Percentiles rank a stretch among this genome's conserved stretches.
These are phyloP conservation scores for Penicillium robsamsonii DNA, from an alignment of 495 filamentous ascomycete genomes.

Conservation along the genomic window DNA sequence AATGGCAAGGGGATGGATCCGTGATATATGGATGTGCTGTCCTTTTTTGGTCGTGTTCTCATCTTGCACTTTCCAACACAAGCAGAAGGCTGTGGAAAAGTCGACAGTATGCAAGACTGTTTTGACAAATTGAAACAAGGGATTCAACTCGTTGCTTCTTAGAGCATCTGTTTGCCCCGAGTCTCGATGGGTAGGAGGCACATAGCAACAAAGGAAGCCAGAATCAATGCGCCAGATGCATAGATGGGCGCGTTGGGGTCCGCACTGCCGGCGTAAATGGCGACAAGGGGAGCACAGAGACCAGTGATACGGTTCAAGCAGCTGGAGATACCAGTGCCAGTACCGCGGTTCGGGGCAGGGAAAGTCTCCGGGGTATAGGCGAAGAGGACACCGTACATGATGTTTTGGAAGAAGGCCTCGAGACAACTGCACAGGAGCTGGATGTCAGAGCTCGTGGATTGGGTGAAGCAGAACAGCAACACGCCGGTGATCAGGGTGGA, in stretches of 20 bases:
- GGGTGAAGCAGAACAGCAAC: constrained; percentile 59
- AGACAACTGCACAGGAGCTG: constrained; percentile 53
- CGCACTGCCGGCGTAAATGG: constrained; percentile 43
- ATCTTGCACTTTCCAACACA: not conserved
- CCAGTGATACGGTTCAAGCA: constrained; percentile 58
- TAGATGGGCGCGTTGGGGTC: constrained; percentile 52
- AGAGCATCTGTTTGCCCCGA: constrained; percentile 49
- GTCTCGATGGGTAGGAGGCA: constrained; percentile 54
- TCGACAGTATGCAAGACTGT: not conserved
- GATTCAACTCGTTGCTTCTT: constrained; percentile 7
- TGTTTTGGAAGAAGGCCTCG: constrained; percentile 61
- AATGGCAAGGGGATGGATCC: not conserved
- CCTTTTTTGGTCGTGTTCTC: not conserved
- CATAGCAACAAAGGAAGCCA: constrained; percentile 54
- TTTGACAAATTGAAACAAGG: not conserved
- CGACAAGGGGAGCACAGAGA: constrained; percentile 58
- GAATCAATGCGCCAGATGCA: constrained; percentile 50
- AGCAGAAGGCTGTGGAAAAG: not conserved
- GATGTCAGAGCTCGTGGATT: constrained; percentile 43
- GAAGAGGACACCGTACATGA: constrained; percentile 63
- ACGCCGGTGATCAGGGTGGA: constrained; percentile 55
- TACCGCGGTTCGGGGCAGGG: constrained; percentile 57
- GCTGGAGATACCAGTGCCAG: constrained; percentile 56
- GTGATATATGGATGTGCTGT: not conserved
- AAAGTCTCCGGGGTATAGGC: constrained; percentile 63